These are phyloP conservation scores for Alternaria ventricosa DNA, from an alignment of 2,329 filamentous ascomycete species.

Conservation along the genomic window DNA sequence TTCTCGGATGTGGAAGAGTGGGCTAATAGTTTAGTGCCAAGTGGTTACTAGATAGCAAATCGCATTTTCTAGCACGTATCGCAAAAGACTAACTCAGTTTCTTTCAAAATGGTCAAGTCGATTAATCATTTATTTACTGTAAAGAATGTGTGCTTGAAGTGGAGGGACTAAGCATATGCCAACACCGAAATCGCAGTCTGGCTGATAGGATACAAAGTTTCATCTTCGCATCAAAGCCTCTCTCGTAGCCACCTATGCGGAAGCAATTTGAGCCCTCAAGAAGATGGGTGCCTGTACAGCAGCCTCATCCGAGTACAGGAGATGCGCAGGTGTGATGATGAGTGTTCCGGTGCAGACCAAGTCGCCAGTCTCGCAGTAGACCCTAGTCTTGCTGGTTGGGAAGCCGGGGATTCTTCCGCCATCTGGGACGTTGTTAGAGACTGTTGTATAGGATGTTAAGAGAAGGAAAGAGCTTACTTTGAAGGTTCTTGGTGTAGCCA, in stretches of 20 bases:
- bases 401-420: slow-evolving; percentile 43
- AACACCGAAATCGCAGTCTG: neutral
- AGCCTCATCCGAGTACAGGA: slow-evolving; percentile 35
- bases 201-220: neutral
- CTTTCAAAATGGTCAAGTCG: neutral
- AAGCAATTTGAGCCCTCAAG: slow-evolving; percentile 13
- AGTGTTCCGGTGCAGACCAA: slow-evolving; percentile 42
- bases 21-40: slow-evolving; percentile 56
- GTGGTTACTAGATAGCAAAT: slow-evolving; percentile 20
- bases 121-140: neutral
- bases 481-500: slow-evolving; percentile 48
- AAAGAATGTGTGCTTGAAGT: neutral
- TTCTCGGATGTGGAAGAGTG: slow-evolving; percentile 59
- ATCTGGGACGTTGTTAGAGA: slow-evolving; percentile 1
- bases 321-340: slow-evolving; percentile 37
- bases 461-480: slow-evolving; percentile 18
- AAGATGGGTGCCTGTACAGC: slow-evolving; percentile 28
- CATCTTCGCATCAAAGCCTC: neutral
- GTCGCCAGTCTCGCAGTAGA: slow-evolving; percentile 43
- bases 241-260: neutral
- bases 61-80: neutral
- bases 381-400: slow-evolving; percentile 36
- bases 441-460: neutral
- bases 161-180: neutral
- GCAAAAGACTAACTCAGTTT: neutral